Evolutionary conservation across 2,329 filamentous ascomycete species (phyloP).

Genomic region (Didymella keratinophila): DNA sequence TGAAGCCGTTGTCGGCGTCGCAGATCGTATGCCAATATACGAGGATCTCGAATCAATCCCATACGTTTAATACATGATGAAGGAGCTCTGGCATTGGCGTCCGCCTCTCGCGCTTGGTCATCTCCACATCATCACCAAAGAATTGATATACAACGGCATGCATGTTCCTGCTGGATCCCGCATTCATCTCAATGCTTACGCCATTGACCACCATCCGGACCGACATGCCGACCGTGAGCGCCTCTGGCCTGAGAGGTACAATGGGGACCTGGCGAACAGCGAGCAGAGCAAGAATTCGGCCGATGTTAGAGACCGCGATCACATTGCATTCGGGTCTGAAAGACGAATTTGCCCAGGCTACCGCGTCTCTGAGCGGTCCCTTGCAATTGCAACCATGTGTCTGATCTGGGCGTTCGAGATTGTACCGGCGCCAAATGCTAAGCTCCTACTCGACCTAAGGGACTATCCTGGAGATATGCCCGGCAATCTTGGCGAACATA

Average conservation of each 20-base stretch:
- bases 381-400: slow-evolving; percentile 36
- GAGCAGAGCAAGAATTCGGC: slow-evolving; percentile 13
- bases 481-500: slow-evolving; percentile 20
- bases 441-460: slow-evolving; percentile 1
- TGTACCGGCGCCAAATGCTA: slow-evolving; percentile 8
- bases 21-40: slow-evolving; percentile 47
- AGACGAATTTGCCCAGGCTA: slow-evolving; percentile 45
- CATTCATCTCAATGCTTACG: slow-evolving; percentile 61
- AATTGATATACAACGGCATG: slow-evolving; percentile 56
- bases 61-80: slow-evolving; percentile 63
- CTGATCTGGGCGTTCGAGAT: slow-evolving; percentile 43
- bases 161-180: slow-evolving; percentile 58
- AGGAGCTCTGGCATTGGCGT: slow-evolving; percentile 65
- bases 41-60: slow-evolving; percentile 52
- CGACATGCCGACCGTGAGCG: slow-evolving; percentile 50
- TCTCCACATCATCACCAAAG: slow-evolving; percentile 56
- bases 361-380: slow-evolving; percentile 40
- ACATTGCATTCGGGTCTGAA: slow-evolving; percentile 47
- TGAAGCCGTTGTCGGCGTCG: slow-evolving; percentile 47
- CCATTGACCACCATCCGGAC: slow-evolving; percentile 56
- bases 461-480: slow-evolving; percentile 18
- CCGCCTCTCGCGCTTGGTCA: slow-evolving; percentile 60
- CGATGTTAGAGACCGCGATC: slow-evolving; percentile 29
- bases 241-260: slow-evolving; percentile 55
- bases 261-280: slow-evolving; percentile 31